These are phyloP conservation scores for Mollisiaceae sp. DNA, from an alignment of 2,329 filamentous ascomycete species.

Conservation along the genomic window DNA sequence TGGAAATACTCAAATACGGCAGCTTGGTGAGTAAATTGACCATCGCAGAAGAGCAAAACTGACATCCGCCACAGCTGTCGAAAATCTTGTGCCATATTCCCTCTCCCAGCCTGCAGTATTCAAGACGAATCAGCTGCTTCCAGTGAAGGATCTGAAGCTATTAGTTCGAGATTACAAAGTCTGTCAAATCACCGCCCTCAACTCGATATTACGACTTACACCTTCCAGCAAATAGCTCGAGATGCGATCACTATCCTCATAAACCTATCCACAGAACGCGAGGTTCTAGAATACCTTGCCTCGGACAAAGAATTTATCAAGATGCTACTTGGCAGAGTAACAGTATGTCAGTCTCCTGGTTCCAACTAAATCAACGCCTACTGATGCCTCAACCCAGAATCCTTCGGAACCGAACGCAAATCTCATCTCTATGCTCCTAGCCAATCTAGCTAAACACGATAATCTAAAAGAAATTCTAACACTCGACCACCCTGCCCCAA, in stretches of 20 bases:
- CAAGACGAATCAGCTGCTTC: slow-evolving; percentile 78
- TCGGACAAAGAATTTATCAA: slow-evolving; percentile 84
- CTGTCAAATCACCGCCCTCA: slow-evolving; percentile 42
- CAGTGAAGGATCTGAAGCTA: slow-evolving; percentile 86
- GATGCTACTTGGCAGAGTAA: slow-evolving; percentile 72
- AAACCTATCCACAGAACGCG: slow-evolving; percentile 79
- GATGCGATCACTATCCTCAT: slow-evolving; percentile 90
- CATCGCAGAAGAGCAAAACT: slow-evolving; percentile 24
- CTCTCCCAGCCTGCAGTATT: slow-evolving; percentile 77
- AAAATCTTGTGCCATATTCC: slow-evolving; percentile 86
- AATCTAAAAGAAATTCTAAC: slow-evolving; percentile 70
- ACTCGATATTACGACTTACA: slow-evolving; percentile 24
- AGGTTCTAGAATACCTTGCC: slow-evolving; percentile 74
- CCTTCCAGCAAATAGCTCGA: slow-evolving; percentile 78
- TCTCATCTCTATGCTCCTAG: slow-evolving; percentile 86
- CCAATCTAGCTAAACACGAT: slow-evolving; percentile 87
- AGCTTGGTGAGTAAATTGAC: slow-evolving; percentile 62
- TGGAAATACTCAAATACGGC: slow-evolving; percentile 87
- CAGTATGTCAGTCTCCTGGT: slow-evolving; percentile 64
- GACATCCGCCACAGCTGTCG: slow-evolving; percentile 62
- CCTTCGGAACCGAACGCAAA: slow-evolving; percentile 82
- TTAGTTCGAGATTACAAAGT: slow-evolving; percentile 84
- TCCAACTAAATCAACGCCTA: background rate
- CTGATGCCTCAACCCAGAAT: slow-evolving; percentile 51
- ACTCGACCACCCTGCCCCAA: slow-evolving; percentile 70